A percentile compares a stretch with the other conserved stretches of the same genome.
Evolutionary conservation across 2,329 filamentous ascomycete species (phyloP).

Genomic region (Fusarium fujikuroi): DNA sequence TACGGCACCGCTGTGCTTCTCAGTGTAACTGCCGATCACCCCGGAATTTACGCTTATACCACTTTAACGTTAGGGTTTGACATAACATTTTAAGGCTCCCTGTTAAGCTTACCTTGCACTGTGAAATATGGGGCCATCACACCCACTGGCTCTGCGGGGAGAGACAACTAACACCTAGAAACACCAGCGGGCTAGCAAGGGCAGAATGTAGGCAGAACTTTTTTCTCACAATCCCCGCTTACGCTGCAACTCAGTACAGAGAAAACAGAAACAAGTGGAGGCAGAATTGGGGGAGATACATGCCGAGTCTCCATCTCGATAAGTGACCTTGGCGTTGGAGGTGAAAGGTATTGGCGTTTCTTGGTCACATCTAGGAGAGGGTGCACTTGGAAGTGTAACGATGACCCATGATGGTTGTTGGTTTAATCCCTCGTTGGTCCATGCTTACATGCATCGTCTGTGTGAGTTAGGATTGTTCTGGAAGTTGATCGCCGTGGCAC

Average conservation of each 20-base stretch:
- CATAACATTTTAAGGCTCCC: conserved; percentile 13
- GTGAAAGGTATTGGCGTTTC: background rate
- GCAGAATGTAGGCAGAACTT: background rate
- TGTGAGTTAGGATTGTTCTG: background rate
- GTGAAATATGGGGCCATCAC: conserved; percentile 17
- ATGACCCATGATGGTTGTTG: background rate
- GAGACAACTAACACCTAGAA: background rate
- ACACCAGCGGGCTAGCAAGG: background rate
- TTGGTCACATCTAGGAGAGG: background rate
- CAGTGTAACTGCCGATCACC: conserved; percentile 26
- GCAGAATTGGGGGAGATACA: background rate
- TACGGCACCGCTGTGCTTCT: conserved; percentile 25
- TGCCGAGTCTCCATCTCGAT: conserved; percentile 5
- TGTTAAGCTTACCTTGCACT: conserved; percentile 31
- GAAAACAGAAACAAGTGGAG: background rate
- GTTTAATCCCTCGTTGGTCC: conserved; percentile 30
- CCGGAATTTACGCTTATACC: conserved; percentile 25
- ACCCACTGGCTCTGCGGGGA: background rate
- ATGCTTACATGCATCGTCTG: conserved; percentile 11
- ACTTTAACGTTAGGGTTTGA: conserved; percentile 24
- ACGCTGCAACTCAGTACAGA: background rate
- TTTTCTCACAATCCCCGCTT: background rate
- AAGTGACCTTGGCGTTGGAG: conserved; percentile 10
- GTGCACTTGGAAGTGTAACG: background rate
- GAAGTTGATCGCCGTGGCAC: conserved; percentile 28